Evolutionary conservation across 768 basidiomycete species (phyloP).

Genomic region (Tephrocybe sp.): DNA sequence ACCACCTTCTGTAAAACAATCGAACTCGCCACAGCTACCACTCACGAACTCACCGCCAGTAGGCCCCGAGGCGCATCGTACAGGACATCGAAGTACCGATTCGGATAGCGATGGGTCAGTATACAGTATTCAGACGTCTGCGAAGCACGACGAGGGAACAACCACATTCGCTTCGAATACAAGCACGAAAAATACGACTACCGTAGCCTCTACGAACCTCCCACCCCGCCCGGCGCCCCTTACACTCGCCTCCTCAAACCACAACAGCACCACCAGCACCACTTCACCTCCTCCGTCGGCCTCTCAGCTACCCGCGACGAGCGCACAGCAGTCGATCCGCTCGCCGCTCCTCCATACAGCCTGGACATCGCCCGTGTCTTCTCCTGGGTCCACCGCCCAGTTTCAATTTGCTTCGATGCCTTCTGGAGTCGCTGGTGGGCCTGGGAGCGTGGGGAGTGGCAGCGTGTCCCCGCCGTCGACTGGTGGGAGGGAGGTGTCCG

Average conservation of each 20-base stretch:
- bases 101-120: constrained; percentile 5
- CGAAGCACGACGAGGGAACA: not conserved
- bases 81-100: constrained; percentile 1
- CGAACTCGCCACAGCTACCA: too few relatives aligned
- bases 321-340: constrained; percentile 13
- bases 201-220: not conserved
- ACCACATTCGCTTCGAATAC: not conserved
- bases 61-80: too few relatives aligned
- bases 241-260: constrained; percentile 13
- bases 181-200: not conserved
- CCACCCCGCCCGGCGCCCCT: constrained; percentile 31
- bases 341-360: constrained; percentile 41
- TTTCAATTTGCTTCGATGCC: constrained; percentile 18
- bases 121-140: not conserved
- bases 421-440: too few relatives aligned
- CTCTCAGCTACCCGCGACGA: too few relatives aligned
- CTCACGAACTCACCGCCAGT: too few relatives aligned
- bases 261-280: constrained; percentile 2
- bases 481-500: constrained; percentile 2
- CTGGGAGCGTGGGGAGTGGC: too few relatives aligned
- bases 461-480: not conserved
- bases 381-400: constrained; percentile 20
- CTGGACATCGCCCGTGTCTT: constrained; percentile 36
- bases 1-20: too few relatives aligned
- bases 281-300: too few relatives aligned